Conservation (phyloP, 371 early-diverging fungal genomes). For the Gilbertella persicaria region DNA sequence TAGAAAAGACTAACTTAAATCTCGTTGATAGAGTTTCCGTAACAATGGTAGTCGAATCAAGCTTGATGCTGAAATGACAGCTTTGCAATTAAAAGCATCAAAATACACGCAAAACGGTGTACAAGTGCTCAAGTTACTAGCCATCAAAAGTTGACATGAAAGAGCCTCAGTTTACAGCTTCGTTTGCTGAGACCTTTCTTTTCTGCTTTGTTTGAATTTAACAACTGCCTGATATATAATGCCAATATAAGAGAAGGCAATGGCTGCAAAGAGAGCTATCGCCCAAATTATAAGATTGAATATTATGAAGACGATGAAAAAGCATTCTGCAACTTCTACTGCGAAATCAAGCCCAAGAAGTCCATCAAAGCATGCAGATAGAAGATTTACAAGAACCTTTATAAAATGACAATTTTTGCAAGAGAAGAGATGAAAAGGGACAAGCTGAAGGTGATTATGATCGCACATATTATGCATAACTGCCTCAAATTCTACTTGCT, state of each 20-base stretch:
- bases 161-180: background rate
- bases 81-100: background rate
- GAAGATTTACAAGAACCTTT: background rate
- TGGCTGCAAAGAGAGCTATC: too few species aligned
- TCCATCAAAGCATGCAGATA: background rate
- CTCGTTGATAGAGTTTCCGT: background rate
- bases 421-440: background rate
- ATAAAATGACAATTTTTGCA: background rate
- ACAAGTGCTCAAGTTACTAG: background rate
- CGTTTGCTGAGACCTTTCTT: background rate
- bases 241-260: background rate
- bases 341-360: background rate
- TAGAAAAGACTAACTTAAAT: background rate
- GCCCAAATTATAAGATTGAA: too few species aligned
- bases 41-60: background rate
- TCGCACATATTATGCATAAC: background rate
- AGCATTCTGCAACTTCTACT: background rate
- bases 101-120: background rate
- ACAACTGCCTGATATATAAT: too few species aligned
- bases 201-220: background rate
- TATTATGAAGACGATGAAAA: too few species aligned
- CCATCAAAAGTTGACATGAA: background rate
- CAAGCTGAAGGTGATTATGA: background rate
- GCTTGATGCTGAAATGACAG: background rate
- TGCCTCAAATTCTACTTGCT: background rate